Percentiles rank a stretch among this genome's conserved stretches.
Conservation (phyloP, 352 stramenopile genomes). For the Globisporangium mamillatum region DNA sequence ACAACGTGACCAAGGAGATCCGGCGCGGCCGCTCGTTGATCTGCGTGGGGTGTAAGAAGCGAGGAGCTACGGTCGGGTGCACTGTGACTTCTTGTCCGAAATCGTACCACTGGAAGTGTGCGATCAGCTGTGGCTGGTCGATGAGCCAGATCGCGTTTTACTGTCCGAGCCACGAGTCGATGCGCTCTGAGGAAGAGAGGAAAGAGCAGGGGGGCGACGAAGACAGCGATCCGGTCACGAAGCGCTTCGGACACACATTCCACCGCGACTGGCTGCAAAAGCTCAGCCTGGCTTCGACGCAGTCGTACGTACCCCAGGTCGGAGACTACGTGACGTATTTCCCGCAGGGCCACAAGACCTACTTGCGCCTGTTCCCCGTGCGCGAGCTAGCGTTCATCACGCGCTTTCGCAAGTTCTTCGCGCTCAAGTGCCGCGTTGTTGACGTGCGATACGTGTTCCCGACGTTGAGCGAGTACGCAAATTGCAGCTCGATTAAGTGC, state of each 20-base stretch:
- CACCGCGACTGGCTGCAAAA: constrained; percentile 81
- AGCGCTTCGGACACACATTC: constrained; percentile 66
- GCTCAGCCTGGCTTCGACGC: constrained; percentile 36
- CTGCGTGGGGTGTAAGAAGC: constrained; percentile 67
- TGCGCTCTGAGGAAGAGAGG: constrained; percentile 29
- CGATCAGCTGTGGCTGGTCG: constrained; percentile 62
- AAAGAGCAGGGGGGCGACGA: constrained; percentile 29
- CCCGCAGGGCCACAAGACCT: constrained; percentile 64
- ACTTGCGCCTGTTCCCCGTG: constrained; percentile 35
- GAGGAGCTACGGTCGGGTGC: constrained; percentile 77
- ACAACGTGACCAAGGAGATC: constrained; percentile 83
- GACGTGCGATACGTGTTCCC: constrained; percentile 80
- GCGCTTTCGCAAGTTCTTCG: constrained; percentile 54
- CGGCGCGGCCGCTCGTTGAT: constrained; percentile 63
- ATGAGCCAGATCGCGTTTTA: constrained; percentile 84
- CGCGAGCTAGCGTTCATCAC: constrained; percentile 45
- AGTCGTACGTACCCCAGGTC: constrained; percentile 79
- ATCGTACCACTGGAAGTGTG: constrained; percentile 86
- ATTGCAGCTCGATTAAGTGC: constrained; percentile 65
- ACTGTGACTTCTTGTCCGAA: constrained; percentile 55
- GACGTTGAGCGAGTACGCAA: constrained; percentile 46
- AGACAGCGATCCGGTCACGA: constrained; percentile 39
- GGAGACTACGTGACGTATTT: constrained; percentile 85
- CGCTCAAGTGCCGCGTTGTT: constrained; percentile 72
- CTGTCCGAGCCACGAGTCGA: constrained; percentile 54